phyloP scores from a whole-genome alignment of 176 grass and related monocot species.

The Eleusine coracana region DNA sequence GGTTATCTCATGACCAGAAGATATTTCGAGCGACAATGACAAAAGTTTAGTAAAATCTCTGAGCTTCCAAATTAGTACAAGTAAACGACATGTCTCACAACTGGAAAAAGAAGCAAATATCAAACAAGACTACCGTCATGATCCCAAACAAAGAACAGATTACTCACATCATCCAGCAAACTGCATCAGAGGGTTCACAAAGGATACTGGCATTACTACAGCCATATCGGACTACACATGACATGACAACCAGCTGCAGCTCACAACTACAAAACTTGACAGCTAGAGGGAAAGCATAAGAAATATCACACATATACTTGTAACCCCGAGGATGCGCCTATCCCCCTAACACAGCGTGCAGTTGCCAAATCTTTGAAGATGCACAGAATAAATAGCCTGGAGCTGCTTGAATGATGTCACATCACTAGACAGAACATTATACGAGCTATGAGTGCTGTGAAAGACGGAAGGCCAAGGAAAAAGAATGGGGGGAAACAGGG shows the following conservation, averaged over 20 bases:
- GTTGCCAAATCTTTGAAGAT: conserved; percentile 29
- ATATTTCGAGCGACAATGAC: neutral
- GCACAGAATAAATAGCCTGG: neutral
- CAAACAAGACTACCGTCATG: neutral
- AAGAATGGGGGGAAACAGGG: conserved; percentile 13
- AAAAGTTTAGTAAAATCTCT: neutral
- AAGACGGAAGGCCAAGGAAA: neutral
- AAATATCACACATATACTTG: conserved; percentile 5
- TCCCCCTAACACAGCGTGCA: conserved; percentile 10
- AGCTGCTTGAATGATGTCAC: neutral
- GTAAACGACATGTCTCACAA: conserved; percentile 3
- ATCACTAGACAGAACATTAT: neutral
- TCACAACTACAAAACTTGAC: conserved; percentile 24
- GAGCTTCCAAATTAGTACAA: neutral
- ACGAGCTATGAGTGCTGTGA: conserved; percentile 12
- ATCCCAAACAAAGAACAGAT: neutral
- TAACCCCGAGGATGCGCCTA: conserved; percentile 33
- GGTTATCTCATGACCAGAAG: too few species aligned
- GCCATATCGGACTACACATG: neutral
- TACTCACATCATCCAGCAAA: neutral
- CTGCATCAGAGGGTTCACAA: conserved; percentile 1
- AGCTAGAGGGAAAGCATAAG: conserved; percentile 14
- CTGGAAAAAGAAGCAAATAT: conserved; percentile 20
- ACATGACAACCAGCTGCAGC: neutral
- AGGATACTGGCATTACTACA: neutral